Base-by-base conservation (phyloP, 371 early-diverging fungal species). In the Conidiobolus incongruus region DNA sequence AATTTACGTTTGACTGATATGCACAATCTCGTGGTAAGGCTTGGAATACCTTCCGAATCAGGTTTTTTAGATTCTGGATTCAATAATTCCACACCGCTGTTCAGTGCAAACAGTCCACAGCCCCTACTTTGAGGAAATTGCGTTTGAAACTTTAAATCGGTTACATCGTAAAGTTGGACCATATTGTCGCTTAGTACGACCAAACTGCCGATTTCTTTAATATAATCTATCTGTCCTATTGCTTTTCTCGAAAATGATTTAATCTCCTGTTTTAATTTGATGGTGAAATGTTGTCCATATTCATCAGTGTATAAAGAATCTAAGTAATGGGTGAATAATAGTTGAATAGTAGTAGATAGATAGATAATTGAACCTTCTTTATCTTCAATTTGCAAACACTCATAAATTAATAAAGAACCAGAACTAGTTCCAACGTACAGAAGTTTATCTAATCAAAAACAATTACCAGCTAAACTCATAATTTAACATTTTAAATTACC, bases 221-320 rank as follows among this genome's bases (percentile, higher is more conserved):
- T 73, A 19, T 77, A 65, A 46, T 74, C 78, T 20, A 84, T 55
- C 34, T 78, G 77, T 43, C 80, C 82, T 35, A 84, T 71, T 7
- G 77, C 60, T 34, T 62, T 65, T 43, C 70, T 72, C 13, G 78
- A 70, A 53, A 84, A 79, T 7, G 54, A 63, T 53, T 80, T 79
- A 37, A 65, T 60, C 0, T 79, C 75, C 39, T 77, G 70, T 6
- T 61, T 54, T 31, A 81, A 60, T 0, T 64, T 66, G 1, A 72
- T 71, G 37, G 58, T 56, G 20, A 63, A 62, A 4, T 57, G 47
- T 38, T 70, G 60, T 29, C 67, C 66, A 31, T 31, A 43, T n/a
- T 40, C 32, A 47, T 40, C 35, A n/a, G n/a, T n/a, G n/a, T n/a
- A n/a, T n/a, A n/a, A n/a, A n/a, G n/a, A n/a, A n/a, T n/a, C n/a